Conservation (phyloP, 176 grass and related monocot genomes). For the Oryza rufipogon region DNA sequence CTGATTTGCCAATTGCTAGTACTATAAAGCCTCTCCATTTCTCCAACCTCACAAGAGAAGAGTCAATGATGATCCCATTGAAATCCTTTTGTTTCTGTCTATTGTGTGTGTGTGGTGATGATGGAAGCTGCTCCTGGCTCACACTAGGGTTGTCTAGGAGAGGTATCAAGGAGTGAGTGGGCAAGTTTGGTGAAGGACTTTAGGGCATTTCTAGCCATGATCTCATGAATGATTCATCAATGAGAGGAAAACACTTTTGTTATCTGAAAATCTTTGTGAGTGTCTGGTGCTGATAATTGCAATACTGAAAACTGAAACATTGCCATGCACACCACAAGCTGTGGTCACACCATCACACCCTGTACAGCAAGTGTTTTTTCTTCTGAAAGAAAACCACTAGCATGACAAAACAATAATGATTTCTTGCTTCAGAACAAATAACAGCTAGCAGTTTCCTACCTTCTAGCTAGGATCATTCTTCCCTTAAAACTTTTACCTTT, state of each 20-base stretch:
- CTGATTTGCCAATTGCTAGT: constrained; percentile 32
- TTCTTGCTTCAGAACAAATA: constrained; percentile 33
- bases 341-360: constrained; percentile 30
- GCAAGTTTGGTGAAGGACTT: constrained; percentile 39
- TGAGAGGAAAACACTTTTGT: neutral
- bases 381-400: constrained; percentile 31
- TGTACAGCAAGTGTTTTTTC: constrained; percentile 24
- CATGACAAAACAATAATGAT: constrained; percentile 41
- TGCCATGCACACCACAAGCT: constrained; percentile 15
- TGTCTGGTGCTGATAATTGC: constrained; percentile 27
- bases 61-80: neutral
- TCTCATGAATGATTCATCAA: constrained; percentile 17
- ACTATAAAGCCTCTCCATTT: constrained; percentile 14
- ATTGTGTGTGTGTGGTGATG: constrained; percentile 3
- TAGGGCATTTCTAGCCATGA: constrained; percentile 34
- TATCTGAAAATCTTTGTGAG: constrained; percentile 3
- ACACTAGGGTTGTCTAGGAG: constrained; percentile 31
- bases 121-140: constrained; percentile 36
- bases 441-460: neutral
- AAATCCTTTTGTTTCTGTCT: neutral
- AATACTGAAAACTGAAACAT: constrained; percentile 38
- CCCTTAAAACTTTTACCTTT: neutral
- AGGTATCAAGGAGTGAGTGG: constrained; percentile 23
- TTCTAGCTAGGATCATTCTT: constrained; percentile 27
- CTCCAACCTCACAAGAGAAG: constrained; percentile 24